Base-by-base conservation (phyloP, 225 moss, liverwort and hornwort species). In the Rhytidiadelphus loreus region DNA sequence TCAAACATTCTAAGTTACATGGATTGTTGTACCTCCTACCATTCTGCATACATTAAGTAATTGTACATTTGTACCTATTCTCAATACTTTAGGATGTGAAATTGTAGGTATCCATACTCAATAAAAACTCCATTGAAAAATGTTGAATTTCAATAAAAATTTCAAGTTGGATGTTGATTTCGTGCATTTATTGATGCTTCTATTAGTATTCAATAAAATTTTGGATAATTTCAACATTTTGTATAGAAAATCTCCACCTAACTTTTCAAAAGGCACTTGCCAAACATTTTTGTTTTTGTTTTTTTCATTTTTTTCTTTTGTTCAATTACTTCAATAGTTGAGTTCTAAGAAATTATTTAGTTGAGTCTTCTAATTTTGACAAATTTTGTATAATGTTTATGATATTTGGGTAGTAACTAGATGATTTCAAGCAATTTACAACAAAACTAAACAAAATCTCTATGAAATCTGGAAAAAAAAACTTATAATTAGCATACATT, bases 281-380 rank as follows among this genome's bases (percentile, higher is more conserved):
- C 3, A n/a, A 56, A 23, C 3, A 6, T 37, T 24, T n/a, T 8
- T 1, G 18, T 29, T 11, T 33, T 3, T 3, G 3, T 13, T 1
- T 10, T 72, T 26, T 25, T 6, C 5, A 1, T 4, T 15, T n/a
- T 22, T 68, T 25, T 41, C 15, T 15, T 1, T 28, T 43, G 4
- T 44, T 24, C n/a, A n/a, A n/a, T n/a, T n/a, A n/a, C n/a, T 29
- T 29, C 10, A 10, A 24, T 69, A 25, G 5, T 41, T 44, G 1
- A 35, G 1, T 3, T 76, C 0, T 35, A 14, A 35, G 7, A 53
- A 35, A 35, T 22, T 24, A 16, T 32, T 33, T 10, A 23, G 5
- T 77, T 14, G 35, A 53, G 2, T 35, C 22, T 15, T 23, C 35
- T 53, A 53, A 35, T 23, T 76, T 9, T 7, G 8, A 0, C 1